phyloP scores from a whole-genome alignment of 2,329 filamentous ascomycete species.

The Fusarium coicis region DNA sequence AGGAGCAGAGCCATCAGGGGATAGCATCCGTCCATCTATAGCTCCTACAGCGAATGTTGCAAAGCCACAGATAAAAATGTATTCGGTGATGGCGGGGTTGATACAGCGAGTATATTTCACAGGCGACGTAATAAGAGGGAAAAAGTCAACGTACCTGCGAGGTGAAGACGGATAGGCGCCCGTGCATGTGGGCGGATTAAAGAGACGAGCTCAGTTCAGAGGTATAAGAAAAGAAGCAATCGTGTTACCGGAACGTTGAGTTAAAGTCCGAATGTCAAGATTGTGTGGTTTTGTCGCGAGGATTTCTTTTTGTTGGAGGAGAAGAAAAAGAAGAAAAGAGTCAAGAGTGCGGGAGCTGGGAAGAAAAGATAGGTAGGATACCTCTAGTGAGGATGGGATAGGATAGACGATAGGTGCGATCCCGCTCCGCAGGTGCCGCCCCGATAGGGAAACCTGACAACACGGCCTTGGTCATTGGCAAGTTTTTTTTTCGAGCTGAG shows the following conservation, averaged over 20 bases:
- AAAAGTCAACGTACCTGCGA: slow-evolving; percentile 72
- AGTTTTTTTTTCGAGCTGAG: slow-evolving; percentile 35
- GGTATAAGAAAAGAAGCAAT: slow-evolving; percentile 32
- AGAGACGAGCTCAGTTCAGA: slow-evolving; percentile 48
- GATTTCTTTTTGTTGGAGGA: slow-evolving; percentile 33
- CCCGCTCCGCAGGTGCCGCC: slow-evolving; percentile 26
- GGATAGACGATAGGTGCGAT: slow-evolving; percentile 10
- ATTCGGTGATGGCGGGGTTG: slow-evolving; percentile 34
- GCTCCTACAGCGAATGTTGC: slow-evolving; percentile 5
- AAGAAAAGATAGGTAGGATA: slow-evolving; percentile 21
- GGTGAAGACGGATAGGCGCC: slow-evolving; percentile 85
- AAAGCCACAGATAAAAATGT: slow-evolving; percentile 19
- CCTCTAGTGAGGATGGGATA: not conserved
- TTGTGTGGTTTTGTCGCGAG: slow-evolving; percentile 14
- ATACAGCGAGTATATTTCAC: slow-evolving; percentile 2
- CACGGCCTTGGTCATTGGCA: slow-evolving; percentile 43
- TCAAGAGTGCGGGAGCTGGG: slow-evolving; percentile 13
- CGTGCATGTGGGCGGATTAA: slow-evolving; percentile 82
- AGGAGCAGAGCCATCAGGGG: slow-evolving; percentile 11
- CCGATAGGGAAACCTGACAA: slow-evolving; percentile 33
- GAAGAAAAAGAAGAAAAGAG: slow-evolving; percentile 26
- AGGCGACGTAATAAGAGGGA: slow-evolving; percentile 2
- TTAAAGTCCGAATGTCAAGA: slow-evolving; percentile 5
- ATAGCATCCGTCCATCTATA: not conserved
- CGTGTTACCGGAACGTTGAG: slow-evolving; percentile 15